Evolutionary conservation across 345 rosid genomes (phyloP).

Genomic region (Pugionium dolabratum): DNA sequence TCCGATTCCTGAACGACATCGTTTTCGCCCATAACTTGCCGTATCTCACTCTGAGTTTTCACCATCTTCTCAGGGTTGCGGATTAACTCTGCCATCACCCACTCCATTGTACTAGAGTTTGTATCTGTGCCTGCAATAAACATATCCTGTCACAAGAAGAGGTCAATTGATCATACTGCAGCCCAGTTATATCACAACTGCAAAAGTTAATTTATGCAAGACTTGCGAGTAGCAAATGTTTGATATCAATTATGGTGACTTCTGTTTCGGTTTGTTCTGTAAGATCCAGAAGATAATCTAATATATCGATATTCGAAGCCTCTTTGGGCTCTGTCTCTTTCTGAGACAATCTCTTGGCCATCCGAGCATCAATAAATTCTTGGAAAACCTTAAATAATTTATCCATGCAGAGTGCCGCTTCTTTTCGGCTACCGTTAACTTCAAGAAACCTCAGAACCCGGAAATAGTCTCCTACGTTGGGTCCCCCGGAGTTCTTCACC

Average conservation of each 20-base stretch:
- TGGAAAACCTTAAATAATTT: slow-evolving; percentile 17
- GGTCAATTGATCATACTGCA: background rate
- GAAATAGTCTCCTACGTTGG: slow-evolving; percentile 44
- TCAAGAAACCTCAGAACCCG: slow-evolving; percentile 11
- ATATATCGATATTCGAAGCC: slow-evolving; percentile 39
- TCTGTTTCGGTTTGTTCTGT: slow-evolving; percentile 25
- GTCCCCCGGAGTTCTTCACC: slow-evolving; percentile 43
- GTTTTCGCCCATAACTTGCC: slow-evolving; percentile 21
- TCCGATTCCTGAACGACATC: slow-evolving; percentile 17
- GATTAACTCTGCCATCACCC: slow-evolving; percentile 84
- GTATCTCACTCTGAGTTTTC: slow-evolving; percentile 55
- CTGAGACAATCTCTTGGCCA: slow-evolving; percentile 15
- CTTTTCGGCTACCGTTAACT: slow-evolving; percentile 11
- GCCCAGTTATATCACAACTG: background rate
- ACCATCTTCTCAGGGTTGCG: slow-evolving; percentile 44
- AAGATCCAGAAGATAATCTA: slow-evolving; percentile 44
- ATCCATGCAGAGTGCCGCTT: background rate
- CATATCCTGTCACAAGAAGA: slow-evolving; percentile 16
- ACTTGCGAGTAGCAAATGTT: slow-evolving; percentile 46
- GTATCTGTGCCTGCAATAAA: slow-evolving; percentile 30
- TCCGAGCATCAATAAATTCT: slow-evolving; percentile 29
- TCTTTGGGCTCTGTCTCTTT: slow-evolving; percentile 7
- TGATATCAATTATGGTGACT: slow-evolving; percentile 28
- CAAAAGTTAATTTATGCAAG: background rate
- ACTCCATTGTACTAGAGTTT: slow-evolving; percentile 51